Base-by-base conservation (phyloP, 2,329 filamentous ascomycete species). In the Aspergillus hiratsukae region DNA sequence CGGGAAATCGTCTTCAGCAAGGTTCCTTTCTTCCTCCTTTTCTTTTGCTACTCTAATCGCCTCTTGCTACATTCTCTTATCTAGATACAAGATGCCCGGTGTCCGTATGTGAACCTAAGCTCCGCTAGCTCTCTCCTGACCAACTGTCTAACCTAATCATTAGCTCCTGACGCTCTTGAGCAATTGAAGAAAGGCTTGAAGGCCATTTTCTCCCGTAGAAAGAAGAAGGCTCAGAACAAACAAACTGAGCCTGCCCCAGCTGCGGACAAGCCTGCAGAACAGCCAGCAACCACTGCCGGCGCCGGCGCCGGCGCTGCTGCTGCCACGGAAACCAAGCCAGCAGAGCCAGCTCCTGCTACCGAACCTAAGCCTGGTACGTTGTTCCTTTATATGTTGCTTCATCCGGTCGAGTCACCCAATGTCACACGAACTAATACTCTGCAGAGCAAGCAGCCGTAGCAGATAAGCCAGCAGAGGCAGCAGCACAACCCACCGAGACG, bases 131-230 rank as follows among this genome's bases (percentile, higher is more conserved):
- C 41, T 51, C 50, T 35, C 27, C 23, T 21, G 27, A 23, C 7
- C 14, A 11, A 14, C 10, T 49, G 21, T 49, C 53, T 45, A 37
- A 31, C 8, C 25, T 45, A 8, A 28, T 43, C 43, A 29, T 28
- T 48, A 72, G 69, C 69, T 43, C 68, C 66, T 53, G 63, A 70
- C 62, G 64, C 68, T 53, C 58, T 71, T 27, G 59, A 68, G 23
- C 64, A 70, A 59, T 48, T 73, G 58, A 73, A 73, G 66, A 66
- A 64, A 46, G 64, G 66, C 51, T 60, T 72, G 46, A 73, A 69
- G 53, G 57, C 58, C 41, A 62, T 73, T 51, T 69, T 73, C 61
- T 59, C 64, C 41, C 63, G 62, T 23, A 73, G 68, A 66, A 71
- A 69, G 63, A 68, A 67, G 61, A 57, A 58, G 23, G 40, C 54